Conservation (phyloP, 2,329 filamentous ascomycete species). For the Fusarium newnesense region DNA sequence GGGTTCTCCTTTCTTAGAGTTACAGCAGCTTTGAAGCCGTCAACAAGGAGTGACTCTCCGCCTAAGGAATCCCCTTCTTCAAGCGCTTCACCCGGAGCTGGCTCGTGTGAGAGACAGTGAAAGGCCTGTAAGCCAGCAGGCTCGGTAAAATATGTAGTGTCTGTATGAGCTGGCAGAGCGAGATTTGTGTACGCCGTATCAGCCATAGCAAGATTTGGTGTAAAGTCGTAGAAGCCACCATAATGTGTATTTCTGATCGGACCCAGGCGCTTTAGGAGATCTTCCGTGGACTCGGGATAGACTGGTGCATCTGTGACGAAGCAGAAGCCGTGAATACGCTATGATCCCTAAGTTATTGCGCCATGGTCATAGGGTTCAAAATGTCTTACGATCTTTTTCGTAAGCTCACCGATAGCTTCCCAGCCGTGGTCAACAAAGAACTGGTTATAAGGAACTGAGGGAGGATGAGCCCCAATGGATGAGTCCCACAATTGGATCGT, state of each 20-base stretch:
- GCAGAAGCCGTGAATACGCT: constrained; percentile 79
- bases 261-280: constrained; percentile 75
- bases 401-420: constrained; percentile 68
- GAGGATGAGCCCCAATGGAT: constrained; percentile 57
- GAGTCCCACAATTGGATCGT: constrained; percentile 40
- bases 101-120: constrained; percentile 81
- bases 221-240: constrained; percentile 83
- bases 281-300: constrained; percentile 1
- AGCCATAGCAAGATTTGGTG: constrained; percentile 85
- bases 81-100: constrained; percentile 49
- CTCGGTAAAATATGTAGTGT: constrained; percentile 96
- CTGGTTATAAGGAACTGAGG: constrained; percentile 68
- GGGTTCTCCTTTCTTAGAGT: constrained; percentile 66
- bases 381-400: constrained; percentile 68
- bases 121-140: constrained; percentile 92
- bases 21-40: constrained; percentile 80
- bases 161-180: constrained; percentile 85
- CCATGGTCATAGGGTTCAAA: not conserved
- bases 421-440: constrained; percentile 62
- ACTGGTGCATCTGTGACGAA: constrained; percentile 77
- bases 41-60: constrained; percentile 83
- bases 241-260: constrained; percentile 94
- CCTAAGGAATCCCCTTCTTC: constrained; percentile 59
- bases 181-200: constrained; percentile 93
- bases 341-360: constrained; percentile 19